phyloP scores from a whole-genome alignment of 257 asterid species.

The Primulina eburnea region DNA sequence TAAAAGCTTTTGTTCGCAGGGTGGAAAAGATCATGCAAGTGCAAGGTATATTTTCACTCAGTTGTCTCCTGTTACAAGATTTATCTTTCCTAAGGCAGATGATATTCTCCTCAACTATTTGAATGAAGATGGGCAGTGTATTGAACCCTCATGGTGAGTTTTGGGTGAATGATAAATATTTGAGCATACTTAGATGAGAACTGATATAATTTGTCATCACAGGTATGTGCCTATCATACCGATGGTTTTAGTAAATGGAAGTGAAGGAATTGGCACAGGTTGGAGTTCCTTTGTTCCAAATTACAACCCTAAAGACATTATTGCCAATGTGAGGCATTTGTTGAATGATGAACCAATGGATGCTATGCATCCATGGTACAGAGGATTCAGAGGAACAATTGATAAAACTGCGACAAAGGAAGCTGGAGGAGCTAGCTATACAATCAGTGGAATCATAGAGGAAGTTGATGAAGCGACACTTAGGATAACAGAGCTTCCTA shows the following conservation, averaged over 20 bases:
- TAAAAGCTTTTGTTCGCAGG: slow-evolving; percentile 43
- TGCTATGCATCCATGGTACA: slow-evolving; percentile 95
- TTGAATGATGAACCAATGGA: slow-evolving; percentile 66
- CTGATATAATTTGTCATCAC: slow-evolving; percentile 20
- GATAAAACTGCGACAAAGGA: slow-evolving; percentile 71
- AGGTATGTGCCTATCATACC: slow-evolving; percentile 95
- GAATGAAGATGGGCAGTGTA: slow-evolving; percentile 87
- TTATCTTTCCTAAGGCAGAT: slow-evolving; percentile 82
- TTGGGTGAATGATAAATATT: neutral
- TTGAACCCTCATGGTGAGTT: slow-evolving; percentile 88
- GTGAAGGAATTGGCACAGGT: slow-evolving; percentile 99
- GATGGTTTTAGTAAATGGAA: slow-evolving; percentile 86
- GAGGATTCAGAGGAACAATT: slow-evolving; percentile 74
- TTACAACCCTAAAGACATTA: slow-evolving; percentile 80
- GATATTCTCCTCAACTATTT: slow-evolving; percentile 76
- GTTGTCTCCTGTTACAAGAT: slow-evolving; percentile 66
- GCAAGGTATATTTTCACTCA: slow-evolving; percentile 77
- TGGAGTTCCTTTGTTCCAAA: slow-evolving; percentile 93
- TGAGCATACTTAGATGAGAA: neutral
- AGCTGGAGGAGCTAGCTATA: slow-evolving; percentile 59
- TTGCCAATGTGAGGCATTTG: slow-evolving; percentile 71
- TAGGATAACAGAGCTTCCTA: slow-evolving; percentile 78
- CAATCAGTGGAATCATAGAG: slow-evolving; percentile 66
- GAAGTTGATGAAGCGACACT: slow-evolving; percentile 67
- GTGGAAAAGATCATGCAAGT: slow-evolving; percentile 99